phyloP scores from a whole-genome alignment of 2,329 filamentous ascomycete genomes.

The Verticillium isaacii region DNA sequence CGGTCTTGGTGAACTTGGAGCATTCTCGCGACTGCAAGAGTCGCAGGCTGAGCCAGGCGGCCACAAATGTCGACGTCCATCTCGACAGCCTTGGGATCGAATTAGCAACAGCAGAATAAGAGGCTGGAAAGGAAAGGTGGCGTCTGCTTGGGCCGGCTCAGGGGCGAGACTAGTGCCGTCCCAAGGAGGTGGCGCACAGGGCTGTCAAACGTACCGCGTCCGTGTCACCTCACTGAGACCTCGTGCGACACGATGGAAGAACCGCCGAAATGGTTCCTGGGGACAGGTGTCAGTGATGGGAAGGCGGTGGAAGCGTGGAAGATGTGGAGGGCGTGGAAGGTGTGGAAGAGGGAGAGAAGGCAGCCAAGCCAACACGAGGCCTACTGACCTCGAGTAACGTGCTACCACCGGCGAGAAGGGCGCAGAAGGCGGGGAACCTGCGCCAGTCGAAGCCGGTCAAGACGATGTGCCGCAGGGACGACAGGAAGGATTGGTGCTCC shows the following conservation, averaged over 20 bases:
- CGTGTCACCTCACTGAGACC: slow-evolving; percentile 17
- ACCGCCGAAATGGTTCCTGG: slow-evolving; percentile 16
- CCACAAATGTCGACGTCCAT: slow-evolving; percentile 53
- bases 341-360: background rate
- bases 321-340: background rate
- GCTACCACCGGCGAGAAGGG: slow-evolving; percentile 53
- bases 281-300: background rate
- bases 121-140: background rate
- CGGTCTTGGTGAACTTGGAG: slow-evolving; percentile 34
- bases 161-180: background rate
- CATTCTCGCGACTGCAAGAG: slow-evolving; percentile 53
- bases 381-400: slow-evolving; percentile 53
- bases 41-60: slow-evolving; percentile 52
- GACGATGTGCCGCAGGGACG: slow-evolving; percentile 36
- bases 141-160: background rate
- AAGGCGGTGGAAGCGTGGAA: background rate
- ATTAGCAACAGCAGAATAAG: background rate
- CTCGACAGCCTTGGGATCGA: slow-evolving; percentile 40
- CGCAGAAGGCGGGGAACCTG: slow-evolving; percentile 60
- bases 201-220: slow-evolving; percentile 10
- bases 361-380: background rate
- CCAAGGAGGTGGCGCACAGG: background rate
- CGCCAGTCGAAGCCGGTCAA: slow-evolving; percentile 46
- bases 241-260: slow-evolving; percentile 16
- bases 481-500: slow-evolving; percentile 20